phyloP scores from a whole-genome alignment of 2,329 filamentous ascomycete genomes.

The Botrytis pseudocinerea region DNA sequence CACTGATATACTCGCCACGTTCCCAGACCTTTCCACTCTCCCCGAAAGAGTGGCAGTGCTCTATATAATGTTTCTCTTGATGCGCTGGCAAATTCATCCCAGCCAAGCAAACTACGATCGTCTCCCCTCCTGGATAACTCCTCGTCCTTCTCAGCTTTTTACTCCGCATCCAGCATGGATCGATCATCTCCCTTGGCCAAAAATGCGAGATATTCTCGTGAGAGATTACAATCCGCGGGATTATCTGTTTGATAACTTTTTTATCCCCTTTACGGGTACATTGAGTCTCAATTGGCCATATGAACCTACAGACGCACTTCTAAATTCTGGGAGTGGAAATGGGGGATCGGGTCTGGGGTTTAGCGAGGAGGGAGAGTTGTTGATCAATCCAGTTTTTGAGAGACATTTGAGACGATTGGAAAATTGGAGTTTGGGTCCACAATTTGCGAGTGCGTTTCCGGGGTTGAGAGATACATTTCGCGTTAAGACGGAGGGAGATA shows the following conservation, averaged over 20 bases:
- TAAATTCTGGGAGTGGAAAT: constrained; percentile 55
- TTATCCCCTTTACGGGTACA: constrained; percentile 76
- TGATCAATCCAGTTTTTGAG: constrained; percentile 87
- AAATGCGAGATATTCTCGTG: constrained; percentile 69
- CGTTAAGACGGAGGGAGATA: constrained; percentile 36
- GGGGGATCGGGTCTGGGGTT: constrained; percentile 51
- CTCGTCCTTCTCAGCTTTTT: constrained; percentile 65
- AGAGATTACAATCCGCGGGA: constrained; percentile 49
- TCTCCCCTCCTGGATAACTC: constrained; percentile 71
- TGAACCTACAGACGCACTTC: constrained; percentile 67
- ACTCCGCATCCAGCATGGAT: constrained; percentile 76
- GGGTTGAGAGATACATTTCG: constrained; percentile 48
- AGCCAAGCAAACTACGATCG: constrained; percentile 77
- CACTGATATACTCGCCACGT: constrained; percentile 81
- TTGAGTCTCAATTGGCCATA: constrained; percentile 84
- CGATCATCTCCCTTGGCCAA: constrained; percentile 78
- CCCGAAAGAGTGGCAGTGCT: constrained; percentile 81
- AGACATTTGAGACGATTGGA: constrained; percentile 70
- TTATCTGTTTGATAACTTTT: constrained; percentile 77
- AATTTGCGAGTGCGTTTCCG: constrained; percentile 68
- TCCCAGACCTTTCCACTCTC: constrained; percentile 74
- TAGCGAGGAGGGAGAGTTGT: constrained; percentile 59
- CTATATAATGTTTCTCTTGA: constrained; percentile 83
- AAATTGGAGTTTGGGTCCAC: constrained; percentile 79
- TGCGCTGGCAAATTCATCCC: constrained; percentile 82